These are phyloP conservation scores for Euclidium syriacum DNA, from an alignment of 345 rosid species.

Conservation along the genomic window DNA sequence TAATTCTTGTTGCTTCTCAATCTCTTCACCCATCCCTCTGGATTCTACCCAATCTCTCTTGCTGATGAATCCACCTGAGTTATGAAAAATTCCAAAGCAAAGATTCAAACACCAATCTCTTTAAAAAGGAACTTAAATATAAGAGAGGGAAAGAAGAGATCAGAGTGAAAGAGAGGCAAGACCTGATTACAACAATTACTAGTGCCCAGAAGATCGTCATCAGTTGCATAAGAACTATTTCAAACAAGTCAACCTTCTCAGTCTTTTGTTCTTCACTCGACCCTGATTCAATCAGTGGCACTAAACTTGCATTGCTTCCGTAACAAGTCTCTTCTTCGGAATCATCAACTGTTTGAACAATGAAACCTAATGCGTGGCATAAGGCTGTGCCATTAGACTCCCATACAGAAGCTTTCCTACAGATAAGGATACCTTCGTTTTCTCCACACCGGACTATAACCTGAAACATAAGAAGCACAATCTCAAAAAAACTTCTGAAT, in stretches of 20 bases:
- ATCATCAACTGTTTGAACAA: constrained; percentile 34
- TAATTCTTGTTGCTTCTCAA: too few relatives aligned
- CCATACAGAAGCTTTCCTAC: constrained; percentile 68
- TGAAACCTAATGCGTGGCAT: constrained; percentile 65
- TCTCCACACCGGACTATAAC: constrained; percentile 71
- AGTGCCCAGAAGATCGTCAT: constrained; percentile 38
- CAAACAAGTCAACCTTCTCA: constrained; percentile 17
- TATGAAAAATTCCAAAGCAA: neutral
- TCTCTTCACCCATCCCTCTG: too few relatives aligned
- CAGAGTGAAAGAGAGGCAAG: neutral
- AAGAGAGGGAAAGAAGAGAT: too few relatives aligned
- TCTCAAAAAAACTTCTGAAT: constrained; percentile 1
- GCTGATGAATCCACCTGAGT: constrained; percentile 21
- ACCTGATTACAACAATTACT: too few relatives aligned
- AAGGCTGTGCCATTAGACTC: constrained; percentile 74
- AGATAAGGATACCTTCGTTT: constrained; percentile 47
- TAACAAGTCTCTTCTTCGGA: constrained; percentile 47
- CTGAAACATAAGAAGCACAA: constrained; percentile 31
- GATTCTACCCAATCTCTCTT: too few relatives aligned
- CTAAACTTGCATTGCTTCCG: constrained; percentile 59
- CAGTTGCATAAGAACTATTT: too few relatives aligned
- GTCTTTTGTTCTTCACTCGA: too few relatives aligned
- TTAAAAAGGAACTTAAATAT: neutral
- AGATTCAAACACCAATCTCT: neutral
- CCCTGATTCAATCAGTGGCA: constrained; percentile 51